phyloP scores from a whole-genome alignment of 768 basidiomycete genomes.

The Russula sp. region DNA sequence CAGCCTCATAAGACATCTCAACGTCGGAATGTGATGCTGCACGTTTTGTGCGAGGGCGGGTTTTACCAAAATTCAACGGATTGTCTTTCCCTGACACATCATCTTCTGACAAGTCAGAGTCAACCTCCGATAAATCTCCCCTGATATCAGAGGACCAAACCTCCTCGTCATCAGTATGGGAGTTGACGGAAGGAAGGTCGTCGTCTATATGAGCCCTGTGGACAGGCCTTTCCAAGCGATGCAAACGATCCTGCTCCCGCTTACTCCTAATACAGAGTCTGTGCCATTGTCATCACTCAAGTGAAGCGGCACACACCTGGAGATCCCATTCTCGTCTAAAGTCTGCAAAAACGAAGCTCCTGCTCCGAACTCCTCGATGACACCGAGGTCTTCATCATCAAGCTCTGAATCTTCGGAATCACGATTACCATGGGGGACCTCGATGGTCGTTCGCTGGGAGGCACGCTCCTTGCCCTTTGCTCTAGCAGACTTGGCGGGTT shows the following conservation, averaged over 20 bases:
- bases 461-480: slow-evolving; percentile 53
- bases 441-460: slow-evolving; percentile 52
- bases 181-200: slow-evolving; percentile 64
- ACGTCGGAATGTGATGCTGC: slow-evolving; percentile 41
- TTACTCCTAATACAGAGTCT: slow-evolving; percentile 55
- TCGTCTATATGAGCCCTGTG: slow-evolving; percentile 40
- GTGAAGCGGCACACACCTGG: slow-evolving; percentile 47
- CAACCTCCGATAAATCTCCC: slow-evolving; percentile 24
- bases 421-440: slow-evolving; percentile 49
- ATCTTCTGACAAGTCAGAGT: slow-evolving; percentile 29
- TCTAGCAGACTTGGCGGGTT: slow-evolving; percentile 29
- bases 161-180: slow-evolving; percentile 55
- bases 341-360: slow-evolving; percentile 60
- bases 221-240: slow-evolving; percentile 56
- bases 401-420: slow-evolving; percentile 43
- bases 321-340: slow-evolving; percentile 75
- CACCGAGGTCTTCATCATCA: slow-evolving; percentile 65
- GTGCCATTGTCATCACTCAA: slow-evolving; percentile 11
- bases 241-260: slow-evolving; percentile 70
- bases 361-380: slow-evolving; percentile 58
- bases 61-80: slow-evolving; percentile 21
- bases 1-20: slow-evolving; percentile 71
- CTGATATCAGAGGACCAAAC: slow-evolving; percentile 45
- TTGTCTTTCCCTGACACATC: slow-evolving; percentile 30
- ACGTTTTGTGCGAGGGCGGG: slow-evolving; percentile 23